Evolutionary conservation across 1,139 yeast genomes (phyloP).

Genomic region (Saccharomyces hybrid): DNA sequence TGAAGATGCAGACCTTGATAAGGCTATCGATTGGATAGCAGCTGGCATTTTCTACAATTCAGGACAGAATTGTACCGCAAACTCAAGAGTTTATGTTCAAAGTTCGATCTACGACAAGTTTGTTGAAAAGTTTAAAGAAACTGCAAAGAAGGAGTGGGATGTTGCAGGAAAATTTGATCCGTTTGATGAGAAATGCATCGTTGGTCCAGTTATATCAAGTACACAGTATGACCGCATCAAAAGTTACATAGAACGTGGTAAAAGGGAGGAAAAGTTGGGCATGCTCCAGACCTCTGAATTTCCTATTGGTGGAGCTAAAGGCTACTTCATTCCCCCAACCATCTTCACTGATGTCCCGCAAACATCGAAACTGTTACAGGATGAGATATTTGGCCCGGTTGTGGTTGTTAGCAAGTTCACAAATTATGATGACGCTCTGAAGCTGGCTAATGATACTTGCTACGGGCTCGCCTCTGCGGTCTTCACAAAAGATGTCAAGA

Average conservation of each 20-base stretch:
- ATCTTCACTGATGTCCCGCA: slow-evolving; percentile 55
- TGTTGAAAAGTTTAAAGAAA: slow-evolving; percentile 40
- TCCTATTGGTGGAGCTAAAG: slow-evolving; percentile 33
- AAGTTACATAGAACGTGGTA: slow-evolving; percentile 59
- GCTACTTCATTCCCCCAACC: slow-evolving; percentile 62
- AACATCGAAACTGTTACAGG: slow-evolving; percentile 51
- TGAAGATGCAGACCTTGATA: slow-evolving; percentile 68
- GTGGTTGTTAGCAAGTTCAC: slow-evolving; percentile 65
- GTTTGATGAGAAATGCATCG: slow-evolving; percentile 46
- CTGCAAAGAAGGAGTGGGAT: slow-evolving; percentile 42
- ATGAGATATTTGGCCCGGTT: slow-evolving; percentile 91
- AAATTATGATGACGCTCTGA: slow-evolving; percentile 63
- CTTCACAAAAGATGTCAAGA: slow-evolving; percentile 56
- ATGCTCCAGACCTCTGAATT: not conserved
- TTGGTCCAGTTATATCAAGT: slow-evolving; percentile 76
- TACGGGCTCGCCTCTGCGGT: slow-evolving; percentile 79
- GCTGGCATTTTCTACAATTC: slow-evolving; percentile 75
- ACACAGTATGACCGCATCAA: slow-evolving; percentile 46
- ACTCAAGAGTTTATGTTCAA: slow-evolving; percentile 74
- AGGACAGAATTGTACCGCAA: slow-evolving; percentile 90
- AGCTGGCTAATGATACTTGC: slow-evolving; percentile 60
- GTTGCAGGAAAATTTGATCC: slow-evolving; percentile 43
- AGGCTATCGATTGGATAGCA: slow-evolving; percentile 81
- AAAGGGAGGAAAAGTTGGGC: slow-evolving; percentile 42
- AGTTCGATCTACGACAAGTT: slow-evolving; percentile 58